Evolutionary conservation across 345 rosid species (phyloP).

Genomic region (Trapa bicornis): DNA sequence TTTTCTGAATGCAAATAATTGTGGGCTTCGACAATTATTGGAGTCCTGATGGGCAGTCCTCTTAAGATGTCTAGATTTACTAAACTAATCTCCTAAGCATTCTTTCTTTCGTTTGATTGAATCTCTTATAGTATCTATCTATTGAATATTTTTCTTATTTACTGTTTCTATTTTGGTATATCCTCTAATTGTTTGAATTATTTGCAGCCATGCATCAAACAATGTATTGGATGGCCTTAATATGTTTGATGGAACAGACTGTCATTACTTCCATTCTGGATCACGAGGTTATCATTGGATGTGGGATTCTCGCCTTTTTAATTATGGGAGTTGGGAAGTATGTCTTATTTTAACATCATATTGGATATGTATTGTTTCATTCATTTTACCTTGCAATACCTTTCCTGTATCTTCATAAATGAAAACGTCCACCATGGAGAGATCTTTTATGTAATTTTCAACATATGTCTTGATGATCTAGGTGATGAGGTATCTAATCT

Average conservation of each 20-base stretch:
- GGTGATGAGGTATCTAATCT: constrained; percentile 81
- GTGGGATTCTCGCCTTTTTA: constrained; percentile 99
- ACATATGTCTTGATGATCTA: constrained; percentile 14
- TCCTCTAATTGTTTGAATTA: constrained; percentile 8
- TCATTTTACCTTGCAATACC: constrained; percentile 1
- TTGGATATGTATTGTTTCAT: not conserved
- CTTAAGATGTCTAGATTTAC: too few species aligned
- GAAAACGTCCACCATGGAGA: not conserved
- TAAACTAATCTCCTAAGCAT: too few species aligned
- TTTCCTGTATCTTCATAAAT: not conserved
- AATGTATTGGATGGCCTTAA: constrained; percentile 84
- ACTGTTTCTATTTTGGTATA: not conserved
- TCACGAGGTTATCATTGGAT: constrained; percentile 83
- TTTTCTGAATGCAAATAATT: not conserved
- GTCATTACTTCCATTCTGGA: constrained; percentile 86
- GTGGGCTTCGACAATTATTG: too few species aligned
- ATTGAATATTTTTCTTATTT: not conserved
- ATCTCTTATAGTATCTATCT: not conserved
- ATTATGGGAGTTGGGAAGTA: constrained; percentile 97
- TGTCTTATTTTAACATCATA: constrained; percentile 13
- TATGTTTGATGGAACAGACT: constrained; percentile 94
- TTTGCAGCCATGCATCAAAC: constrained; percentile 78
- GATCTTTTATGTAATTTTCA: not conserved
- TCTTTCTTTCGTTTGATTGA: too few species aligned
- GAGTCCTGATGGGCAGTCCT: too few species aligned